Evolutionary conservation across 768 basidiomycete genomes (phyloP), one percentile per base, ranked within the genome.

Genomic region (Fistulinella prunicolor): DNA sequence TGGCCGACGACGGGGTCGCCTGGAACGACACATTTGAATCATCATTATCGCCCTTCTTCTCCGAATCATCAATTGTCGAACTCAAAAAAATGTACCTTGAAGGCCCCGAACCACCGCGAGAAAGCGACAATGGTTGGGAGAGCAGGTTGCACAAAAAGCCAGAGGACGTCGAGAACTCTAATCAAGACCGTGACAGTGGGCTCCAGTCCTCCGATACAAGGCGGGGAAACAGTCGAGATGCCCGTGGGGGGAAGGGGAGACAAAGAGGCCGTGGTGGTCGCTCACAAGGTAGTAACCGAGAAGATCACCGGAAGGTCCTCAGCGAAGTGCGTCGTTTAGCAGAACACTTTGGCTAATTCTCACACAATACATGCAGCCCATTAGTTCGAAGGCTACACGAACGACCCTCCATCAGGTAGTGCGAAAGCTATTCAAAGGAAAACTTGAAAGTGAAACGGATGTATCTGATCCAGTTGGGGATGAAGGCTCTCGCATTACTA

Each of bases 381-480:
- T 99, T 39, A 63, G 74, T 20, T 85, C 83, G 7, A 98, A 98
- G 68, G 76, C 79, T 29, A 81, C 78, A 6, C 81, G 96, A 22
- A 91, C 90, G 2, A 80, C 80, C 3, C 77, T 97, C 51, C 96
- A 99, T 64, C 77, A 88, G 66, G 69, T 74, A 13, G 73, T 99
- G 41, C 81, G 96, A 49, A 81, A 85, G 54, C 64, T 89, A 16
- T 97, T 98, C 65, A 72, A 65, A 3, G 91, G 92, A 23, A 89
- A 88, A 58, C 76, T 98, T 43, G 88, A 94, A 44, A 89, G 83
- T 23, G 86, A 91, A 62, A 87, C 89, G 1, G 86, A 88, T 54
- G 68, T 70, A 17, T 72, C 74, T 35, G 53, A 65, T 12, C 62
- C 73, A 32, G 66, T 74, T 32, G 66, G 71, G 12, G 87, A 84